Base-by-base conservation (phyloP, 2,329 filamentous ascomycete species). In the Daldinia eschscholtzii region DNA sequence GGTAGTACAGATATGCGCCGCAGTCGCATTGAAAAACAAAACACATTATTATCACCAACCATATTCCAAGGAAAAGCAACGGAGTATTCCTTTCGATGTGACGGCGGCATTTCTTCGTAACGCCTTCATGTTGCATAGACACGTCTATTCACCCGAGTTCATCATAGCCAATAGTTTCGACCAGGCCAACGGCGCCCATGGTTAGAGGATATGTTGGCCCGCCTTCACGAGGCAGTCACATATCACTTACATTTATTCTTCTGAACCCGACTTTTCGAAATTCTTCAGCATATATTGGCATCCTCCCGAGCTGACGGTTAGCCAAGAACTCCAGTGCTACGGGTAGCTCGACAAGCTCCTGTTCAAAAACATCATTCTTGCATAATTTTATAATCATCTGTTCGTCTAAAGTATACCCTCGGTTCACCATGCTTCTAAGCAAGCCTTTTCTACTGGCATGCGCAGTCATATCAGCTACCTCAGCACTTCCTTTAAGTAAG, bases 401-500 rank as follows among this genome's bases (percentile, higher is more conserved):
- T 18, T 52, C 26, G 9, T 15, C 3, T n/a, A 52, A 7, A 7
- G 6, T 18, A 18, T 52, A 5, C 46, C 13, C 53, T 10, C 7
- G 7, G 15, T 7, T 37, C 13, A 57, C 30, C 5, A 57, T 57
- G 53, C 23, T 41, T 33, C 15, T 60, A 2, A 56, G 42, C 23
- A 60, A 35, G 23, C 10, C 48, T 41, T 7, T 65, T 15, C 6
- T 65, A 7, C 23, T 65, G 39, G 57, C 48, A 20, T 60, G 26
- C 18, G 62, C 56, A 13, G 20, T 56, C n/a, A 37, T 60, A 12
- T 28, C 56, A 18, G 37, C 37, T 41, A 30, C 56, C 7, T 50
- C 37, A 2, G 62, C 62, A 12, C 37, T 65, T 33, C 62, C 62
- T 39, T 23, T 48, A 20, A 41, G 62, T 65, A 65, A 55, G 62